These are phyloP conservation scores for Detonula confervacea DNA, from an alignment of 352 stramenopile species.

Conservation along the genomic window DNA sequence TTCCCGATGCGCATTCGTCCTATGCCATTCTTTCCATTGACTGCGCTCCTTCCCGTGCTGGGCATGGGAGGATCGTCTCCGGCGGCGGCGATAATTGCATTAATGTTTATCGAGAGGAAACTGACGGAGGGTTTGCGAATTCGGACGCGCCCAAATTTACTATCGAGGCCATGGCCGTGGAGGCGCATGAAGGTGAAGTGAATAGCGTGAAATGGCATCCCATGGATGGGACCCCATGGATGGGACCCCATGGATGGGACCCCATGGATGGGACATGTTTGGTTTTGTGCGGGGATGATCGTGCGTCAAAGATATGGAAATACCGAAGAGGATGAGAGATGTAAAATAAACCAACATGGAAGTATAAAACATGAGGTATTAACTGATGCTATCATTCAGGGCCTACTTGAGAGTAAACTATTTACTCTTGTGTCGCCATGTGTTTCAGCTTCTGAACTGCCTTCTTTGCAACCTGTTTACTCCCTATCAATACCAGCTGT, in stretches of 20 bases:
- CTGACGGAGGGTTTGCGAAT: constrained; percentile 23
- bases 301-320: constrained; percentile 82
- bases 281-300: constrained; percentile 82
- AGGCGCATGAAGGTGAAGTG: constrained; percentile 86
- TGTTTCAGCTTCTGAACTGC: constrained; percentile 34
- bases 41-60: constrained; percentile 86
- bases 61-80: constrained; percentile 89
- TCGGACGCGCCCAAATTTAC: constrained; percentile 87
- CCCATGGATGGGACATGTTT: constrained; percentile 75
- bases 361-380: too few relatives aligned
- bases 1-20: constrained; percentile 89
- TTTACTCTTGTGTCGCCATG: constrained; percentile 2
- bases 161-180: constrained; percentile 59
- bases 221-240: constrained; percentile 69
- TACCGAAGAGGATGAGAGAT: constrained; percentile 44
- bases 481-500: constrained; percentile 83
- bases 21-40: constrained; percentile 91
- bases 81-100: constrained; percentile 92
- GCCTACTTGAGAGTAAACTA: neutral
- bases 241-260: constrained; percentile 71
- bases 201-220: constrained; percentile 90
- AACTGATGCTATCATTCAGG: too few relatives aligned
- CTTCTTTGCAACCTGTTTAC: constrained; percentile 67
- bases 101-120: constrained; percentile 51
- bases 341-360: too few relatives aligned